These are phyloP conservation scores for Backusella morwellensis DNA, from an alignment of 192 early-diverging fungal genomes.

Conservation along the genomic window DNA sequence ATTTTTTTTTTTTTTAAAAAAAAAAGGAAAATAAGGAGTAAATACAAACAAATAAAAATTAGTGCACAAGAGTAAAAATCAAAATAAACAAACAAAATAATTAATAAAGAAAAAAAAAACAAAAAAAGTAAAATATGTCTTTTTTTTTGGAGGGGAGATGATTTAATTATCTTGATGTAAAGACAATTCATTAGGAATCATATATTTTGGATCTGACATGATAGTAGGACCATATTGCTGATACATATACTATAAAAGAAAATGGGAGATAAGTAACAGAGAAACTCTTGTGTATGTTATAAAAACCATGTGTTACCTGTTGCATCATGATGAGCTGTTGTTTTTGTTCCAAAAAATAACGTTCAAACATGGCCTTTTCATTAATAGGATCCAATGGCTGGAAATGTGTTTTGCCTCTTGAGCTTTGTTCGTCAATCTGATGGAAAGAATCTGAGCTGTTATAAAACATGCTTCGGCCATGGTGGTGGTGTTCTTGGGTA, in stretches of 20 bases:
- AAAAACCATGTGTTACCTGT: not conserved
- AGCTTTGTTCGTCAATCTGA: not conserved
- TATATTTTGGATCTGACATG: not conserved
- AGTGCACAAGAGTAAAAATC: too few relatives aligned
- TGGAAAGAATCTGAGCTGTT: not conserved
- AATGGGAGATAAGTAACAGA: not conserved
- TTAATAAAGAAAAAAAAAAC: too few relatives aligned
- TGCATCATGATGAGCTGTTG: slow-evolving; percentile 1
- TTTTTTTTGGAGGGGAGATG: not conserved
- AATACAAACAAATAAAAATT: too few relatives aligned
- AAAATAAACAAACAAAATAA: too few relatives aligned
- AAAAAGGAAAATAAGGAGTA: too few relatives aligned
- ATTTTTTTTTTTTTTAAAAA: too few relatives aligned
- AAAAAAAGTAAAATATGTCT: too few relatives aligned
- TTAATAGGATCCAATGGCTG: not conserved
- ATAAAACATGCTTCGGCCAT: not conserved
- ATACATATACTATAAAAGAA: not conserved
- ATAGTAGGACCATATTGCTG: not conserved
- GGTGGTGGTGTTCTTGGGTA: not conserved
- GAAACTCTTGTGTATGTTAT: not conserved
- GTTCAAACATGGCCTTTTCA: not conserved
- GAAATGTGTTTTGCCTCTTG: not conserved
- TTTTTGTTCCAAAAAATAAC: slow-evolving; percentile 5
- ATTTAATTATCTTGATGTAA: not conserved
- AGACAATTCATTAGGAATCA: not conserved